These are phyloP conservation scores for Colletotrichum liriopes DNA, from an alignment of 2,329 filamentous ascomycete genomes.

Conservation along the genomic window DNA sequence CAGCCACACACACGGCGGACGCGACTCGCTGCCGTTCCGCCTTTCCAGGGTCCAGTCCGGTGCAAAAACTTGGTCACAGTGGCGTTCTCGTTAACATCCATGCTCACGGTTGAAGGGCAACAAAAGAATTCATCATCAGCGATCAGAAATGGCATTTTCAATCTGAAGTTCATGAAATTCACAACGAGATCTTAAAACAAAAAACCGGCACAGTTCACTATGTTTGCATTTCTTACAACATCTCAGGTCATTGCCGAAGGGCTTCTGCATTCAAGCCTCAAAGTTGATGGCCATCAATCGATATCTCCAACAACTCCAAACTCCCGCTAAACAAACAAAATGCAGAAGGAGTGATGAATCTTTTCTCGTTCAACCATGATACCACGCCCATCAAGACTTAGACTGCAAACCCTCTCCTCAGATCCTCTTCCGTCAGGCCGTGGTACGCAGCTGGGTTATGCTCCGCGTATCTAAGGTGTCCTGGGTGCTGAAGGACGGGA, in stretches of 20 bases:
- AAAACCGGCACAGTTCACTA: neutral
- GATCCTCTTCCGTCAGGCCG: slow-evolving; percentile 44
- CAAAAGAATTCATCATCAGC: neutral
- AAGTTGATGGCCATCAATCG: slow-evolving; percentile 4
- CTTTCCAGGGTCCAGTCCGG: slow-evolving; percentile 19
- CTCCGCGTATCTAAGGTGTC: slow-evolving; percentile 49
- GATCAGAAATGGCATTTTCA: neutral
- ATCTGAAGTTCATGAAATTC: neutral
- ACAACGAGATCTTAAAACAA: neutral
- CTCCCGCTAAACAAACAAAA: slow-evolving; percentile 36
- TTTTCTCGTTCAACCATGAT: neutral
- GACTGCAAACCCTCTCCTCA: slow-evolving; percentile 26
- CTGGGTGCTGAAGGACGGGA: slow-evolving; percentile 63
- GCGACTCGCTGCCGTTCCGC: slow-evolving; percentile 36
- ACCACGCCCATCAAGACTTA: neutral
- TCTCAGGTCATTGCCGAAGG: neutral
- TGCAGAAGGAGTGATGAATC: slow-evolving; percentile 3
- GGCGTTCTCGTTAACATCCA: slow-evolving; percentile 1
- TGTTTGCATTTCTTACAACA: neutral
- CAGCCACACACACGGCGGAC: slow-evolving; percentile 40
- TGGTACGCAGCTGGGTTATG: slow-evolving; percentile 44
- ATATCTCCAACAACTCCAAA: slow-evolving; percentile 33
- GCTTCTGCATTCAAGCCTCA: neutral
- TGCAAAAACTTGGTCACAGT: neutral
- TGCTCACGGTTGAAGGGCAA: neutral